A percentile compares a stretch with the other conserved stretches of the same genome.
Conservation (phyloP, 2,329 filamentous ascomycete species). For the Lanzia echinophila region DNA sequence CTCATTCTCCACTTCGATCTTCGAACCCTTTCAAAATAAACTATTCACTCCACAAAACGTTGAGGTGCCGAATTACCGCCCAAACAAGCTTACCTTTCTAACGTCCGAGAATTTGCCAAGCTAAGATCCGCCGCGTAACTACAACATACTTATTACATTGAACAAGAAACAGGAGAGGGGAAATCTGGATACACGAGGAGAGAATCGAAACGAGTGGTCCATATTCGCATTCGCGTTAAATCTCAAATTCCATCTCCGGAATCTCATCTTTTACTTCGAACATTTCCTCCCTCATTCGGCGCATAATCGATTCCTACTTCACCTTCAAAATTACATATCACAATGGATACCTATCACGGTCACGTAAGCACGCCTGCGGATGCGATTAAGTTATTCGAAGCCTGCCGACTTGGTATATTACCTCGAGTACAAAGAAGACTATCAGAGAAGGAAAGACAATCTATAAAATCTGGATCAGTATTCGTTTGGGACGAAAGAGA, state of each 20-base stretch:
- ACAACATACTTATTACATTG: not conserved
- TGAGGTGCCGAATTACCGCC: not conserved
- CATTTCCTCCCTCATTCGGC: not conserved
- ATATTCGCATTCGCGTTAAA: not conserved
- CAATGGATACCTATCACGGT: conserved; percentile 95
- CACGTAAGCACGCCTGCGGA: conserved; percentile 93
- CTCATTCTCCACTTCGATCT: not conserved
- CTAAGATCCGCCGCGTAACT: conserved; percentile 1
- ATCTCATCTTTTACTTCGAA: not conserved
- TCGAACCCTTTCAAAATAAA: not conserved
- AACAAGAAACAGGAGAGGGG: not conserved
- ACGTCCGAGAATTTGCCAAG: conserved; percentile 7
- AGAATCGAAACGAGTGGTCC: not conserved
- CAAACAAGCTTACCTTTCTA: conserved; percentile 1
- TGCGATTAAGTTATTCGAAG: conserved; percentile 97
- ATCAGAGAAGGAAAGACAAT: conserved; percentile 95
- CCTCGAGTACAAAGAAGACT: conserved; percentile 91
- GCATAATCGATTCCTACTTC: conserved; percentile 6
- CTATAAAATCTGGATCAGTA: conserved; percentile 91
- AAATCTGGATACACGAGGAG: not conserved
- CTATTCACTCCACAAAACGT: not conserved
- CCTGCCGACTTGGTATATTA: conserved; percentile 80
- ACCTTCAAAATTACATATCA: conserved; percentile 18
- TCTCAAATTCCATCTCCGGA: not conserved
- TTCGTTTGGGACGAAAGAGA: conserved; percentile 99